Percentiles rank a stretch among this genome's conserved stretches.
Conservation (phyloP, 805 yeast genomes). For the Pichia rugopelliculosa region DNA sequence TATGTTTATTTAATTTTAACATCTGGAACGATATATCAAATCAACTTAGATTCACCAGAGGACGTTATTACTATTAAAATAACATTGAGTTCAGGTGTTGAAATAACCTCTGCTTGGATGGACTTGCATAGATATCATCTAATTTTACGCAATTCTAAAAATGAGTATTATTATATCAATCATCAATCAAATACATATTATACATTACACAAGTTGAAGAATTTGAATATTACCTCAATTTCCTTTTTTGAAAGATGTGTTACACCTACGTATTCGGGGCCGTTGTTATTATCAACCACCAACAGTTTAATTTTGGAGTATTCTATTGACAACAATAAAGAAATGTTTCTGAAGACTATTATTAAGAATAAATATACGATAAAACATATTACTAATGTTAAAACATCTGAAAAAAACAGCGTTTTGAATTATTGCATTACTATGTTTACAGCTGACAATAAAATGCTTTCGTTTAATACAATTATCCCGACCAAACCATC, state of each 20-base stretch:
- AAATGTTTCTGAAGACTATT: conserved; percentile 33
- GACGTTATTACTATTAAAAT: conserved; percentile 39
- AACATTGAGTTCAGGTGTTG: conserved; percentile 17
- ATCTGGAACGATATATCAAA: conserved; percentile 50
- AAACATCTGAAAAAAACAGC: conserved; percentile 1
- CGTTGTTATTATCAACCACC: conserved; percentile 41
- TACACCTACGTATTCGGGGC: conserved; percentile 31
- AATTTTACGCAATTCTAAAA: conserved; percentile 38
- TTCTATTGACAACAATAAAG: conserved; percentile 37
- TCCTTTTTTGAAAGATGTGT: conserved; percentile 28
- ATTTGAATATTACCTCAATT: conserved; percentile 36
- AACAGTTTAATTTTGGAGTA: conserved; percentile 44
- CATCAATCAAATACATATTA: conserved; percentile 34
- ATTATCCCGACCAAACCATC: conserved; percentile 9
- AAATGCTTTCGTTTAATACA: conserved; percentile 12
- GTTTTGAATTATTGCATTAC: conserved; percentile 6
- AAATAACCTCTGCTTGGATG: conserved; percentile 32
- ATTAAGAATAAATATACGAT: conserved; percentile 28
- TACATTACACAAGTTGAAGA: conserved; percentile 40
- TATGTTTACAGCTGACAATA: conserved; percentile 12
- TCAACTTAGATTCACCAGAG: conserved; percentile 60
- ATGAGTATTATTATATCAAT: conserved; percentile 43
- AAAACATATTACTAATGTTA: neutral
- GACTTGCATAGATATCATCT: conserved; percentile 49
- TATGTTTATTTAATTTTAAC: conserved; percentile 47